A percentile compares a stretch with the other conserved stretches of the same genome.
phyloP scores from a whole-genome alignment of 345 rosid species.

The Populus simonii region DNA sequence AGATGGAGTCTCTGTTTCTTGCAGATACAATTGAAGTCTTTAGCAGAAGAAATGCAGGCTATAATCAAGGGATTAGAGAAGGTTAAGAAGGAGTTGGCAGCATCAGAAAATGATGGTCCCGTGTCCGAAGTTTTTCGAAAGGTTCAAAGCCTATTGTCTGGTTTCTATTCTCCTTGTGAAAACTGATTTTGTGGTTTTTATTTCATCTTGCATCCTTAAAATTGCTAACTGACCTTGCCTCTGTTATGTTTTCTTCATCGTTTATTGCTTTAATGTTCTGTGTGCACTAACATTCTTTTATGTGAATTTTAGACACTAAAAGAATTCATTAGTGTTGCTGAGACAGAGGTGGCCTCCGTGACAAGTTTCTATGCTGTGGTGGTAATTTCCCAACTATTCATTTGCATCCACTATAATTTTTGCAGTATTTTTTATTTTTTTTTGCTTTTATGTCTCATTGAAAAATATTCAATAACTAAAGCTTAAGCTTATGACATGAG shows the following conservation, averaged over 20 bases:
- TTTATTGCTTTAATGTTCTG: constrained; percentile 3
- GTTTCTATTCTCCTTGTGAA: neutral
- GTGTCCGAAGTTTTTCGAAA: constrained; percentile 82
- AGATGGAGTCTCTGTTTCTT: constrained; percentile 18
- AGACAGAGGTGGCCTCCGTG: constrained; percentile 73
- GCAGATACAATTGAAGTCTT: constrained; percentile 93
- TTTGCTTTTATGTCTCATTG: no score
- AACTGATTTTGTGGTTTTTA: constrained; percentile 3
- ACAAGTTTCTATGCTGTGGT: constrained; percentile 75
- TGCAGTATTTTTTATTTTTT: no score
- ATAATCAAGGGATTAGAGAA: constrained; percentile 92
- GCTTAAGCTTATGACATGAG: no score
- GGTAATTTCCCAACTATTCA: constrained; percentile 49
- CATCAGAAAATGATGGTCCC: constrained; percentile 92
- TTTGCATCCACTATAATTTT: neutral
- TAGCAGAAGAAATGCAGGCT: constrained; percentile 99
- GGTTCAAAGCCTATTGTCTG: constrained; percentile 36
- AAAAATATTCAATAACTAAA: no score
- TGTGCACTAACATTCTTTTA: constrained; percentile 15
- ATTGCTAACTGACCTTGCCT: neutral
- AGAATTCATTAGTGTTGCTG: constrained; percentile 70
- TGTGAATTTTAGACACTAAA: constrained; percentile 56
- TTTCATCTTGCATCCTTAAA: constrained; percentile 6
- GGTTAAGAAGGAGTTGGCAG: constrained; percentile 78
- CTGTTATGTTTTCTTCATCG: neutral